phyloP scores from a whole-genome alignment of 768 basidiomycete species.

The Tephrocybe sp. region DNA sequence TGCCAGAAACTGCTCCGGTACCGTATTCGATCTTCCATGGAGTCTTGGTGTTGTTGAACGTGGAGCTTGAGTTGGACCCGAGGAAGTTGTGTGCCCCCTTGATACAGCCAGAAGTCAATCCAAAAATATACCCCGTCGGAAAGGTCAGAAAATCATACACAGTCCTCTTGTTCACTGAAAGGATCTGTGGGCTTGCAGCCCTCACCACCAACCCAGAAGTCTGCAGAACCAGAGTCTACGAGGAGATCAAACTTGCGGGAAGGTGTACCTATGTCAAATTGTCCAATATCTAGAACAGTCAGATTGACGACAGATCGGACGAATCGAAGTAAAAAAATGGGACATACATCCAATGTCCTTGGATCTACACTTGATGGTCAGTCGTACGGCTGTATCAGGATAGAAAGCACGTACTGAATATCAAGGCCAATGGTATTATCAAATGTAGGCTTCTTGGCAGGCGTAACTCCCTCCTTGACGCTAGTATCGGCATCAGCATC shows the following conservation, averaged over 20 bases:
- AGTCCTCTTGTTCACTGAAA: constrained; percentile 7
- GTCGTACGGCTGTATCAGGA: background rate
- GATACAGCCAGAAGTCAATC: background rate
- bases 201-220: constrained; percentile 56
- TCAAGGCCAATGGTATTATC: constrained; percentile 47
- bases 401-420: constrained; percentile 48
- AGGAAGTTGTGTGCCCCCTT: constrained; percentile 46
- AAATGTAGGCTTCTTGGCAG: constrained; percentile 15
- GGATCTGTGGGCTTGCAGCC: constrained; percentile 35
- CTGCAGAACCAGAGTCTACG: constrained; percentile 63
- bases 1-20: constrained; percentile 57
- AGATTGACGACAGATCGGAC: background rate
- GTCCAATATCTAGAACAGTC: constrained; percentile 27
- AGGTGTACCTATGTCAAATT: constrained; percentile 44
- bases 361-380: constrained; percentile 27
- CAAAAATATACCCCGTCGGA: background rate
- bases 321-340: background rate
- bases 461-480: constrained; percentile 16
- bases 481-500: constrained; percentile 23
- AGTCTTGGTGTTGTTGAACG: constrained; percentile 47
- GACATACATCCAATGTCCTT: constrained; percentile 49
- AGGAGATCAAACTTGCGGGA: constrained; percentile 44
- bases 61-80: constrained; percentile 51
- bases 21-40: constrained; percentile 52
- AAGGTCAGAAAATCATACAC: constrained; percentile 11